Conservation (phyloP, 495 filamentous ascomycete species). For the Astrothelium subdiscretum region DNA sequence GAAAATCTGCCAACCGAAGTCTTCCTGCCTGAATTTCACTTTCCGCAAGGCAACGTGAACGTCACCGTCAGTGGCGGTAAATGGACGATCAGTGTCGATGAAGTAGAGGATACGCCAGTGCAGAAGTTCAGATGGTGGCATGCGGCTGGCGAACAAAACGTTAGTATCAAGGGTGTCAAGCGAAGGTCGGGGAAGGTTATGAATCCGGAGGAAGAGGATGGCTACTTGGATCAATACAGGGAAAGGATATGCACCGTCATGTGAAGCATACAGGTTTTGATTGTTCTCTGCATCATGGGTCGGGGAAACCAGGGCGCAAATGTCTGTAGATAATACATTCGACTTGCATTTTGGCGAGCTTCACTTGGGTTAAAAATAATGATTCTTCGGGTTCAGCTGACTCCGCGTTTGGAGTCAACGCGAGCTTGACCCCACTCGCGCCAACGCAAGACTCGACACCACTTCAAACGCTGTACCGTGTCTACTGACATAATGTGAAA, state of each 20-base stretch:
- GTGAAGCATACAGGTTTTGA: slow-evolving; percentile 18
- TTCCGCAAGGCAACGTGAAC: slow-evolving; percentile 56
- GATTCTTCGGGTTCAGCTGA: background rate
- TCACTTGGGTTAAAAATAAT: background rate
- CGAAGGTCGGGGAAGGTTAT: slow-evolving; percentile 39
- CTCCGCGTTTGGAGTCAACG: background rate
- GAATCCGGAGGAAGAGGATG: slow-evolving; percentile 45
- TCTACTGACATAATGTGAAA: background rate
- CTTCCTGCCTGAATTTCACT: slow-evolving; percentile 87
- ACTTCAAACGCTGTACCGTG: background rate
- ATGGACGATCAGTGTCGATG: slow-evolving; percentile 69
- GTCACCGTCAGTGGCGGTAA: slow-evolving; percentile 76
- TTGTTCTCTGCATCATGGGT: background rate
- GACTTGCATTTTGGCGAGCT: background rate
- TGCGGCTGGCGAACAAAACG: slow-evolving; percentile 64
- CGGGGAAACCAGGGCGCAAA: background rate
- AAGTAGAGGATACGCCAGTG: slow-evolving; percentile 47
- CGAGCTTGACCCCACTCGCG: background rate
- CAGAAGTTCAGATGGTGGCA: slow-evolving; percentile 89
- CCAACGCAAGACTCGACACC: background rate
- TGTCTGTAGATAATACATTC: background rate
- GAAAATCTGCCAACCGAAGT: slow-evolving; percentile 66
- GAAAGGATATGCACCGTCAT: slow-evolving; percentile 34
- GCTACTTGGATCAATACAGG: slow-evolving; percentile 43
- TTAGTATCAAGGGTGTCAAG: slow-evolving; percentile 67